A percentile compares a stretch with the other conserved stretches of the same genome.
Evolutionary conservation across 2,329 filamentous ascomycete genomes (phyloP).

Genomic region (Berkeleyomyces rouxiae): DNA sequence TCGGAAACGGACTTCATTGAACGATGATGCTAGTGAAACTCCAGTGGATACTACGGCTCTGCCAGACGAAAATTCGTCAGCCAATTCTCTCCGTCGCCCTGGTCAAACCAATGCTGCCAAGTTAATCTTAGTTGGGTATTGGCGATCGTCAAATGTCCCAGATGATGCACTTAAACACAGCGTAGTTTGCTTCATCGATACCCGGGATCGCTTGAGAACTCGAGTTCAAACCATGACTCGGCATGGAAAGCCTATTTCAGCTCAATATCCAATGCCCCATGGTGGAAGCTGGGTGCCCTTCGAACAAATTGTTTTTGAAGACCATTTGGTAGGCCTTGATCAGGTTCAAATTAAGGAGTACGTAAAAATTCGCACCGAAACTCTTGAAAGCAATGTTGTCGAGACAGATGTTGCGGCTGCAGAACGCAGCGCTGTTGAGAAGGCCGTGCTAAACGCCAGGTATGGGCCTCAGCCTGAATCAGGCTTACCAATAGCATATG

Average conservation of each 20-base stretch:
- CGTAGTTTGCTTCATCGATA: constrained; percentile 46
- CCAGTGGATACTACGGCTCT: background rate
- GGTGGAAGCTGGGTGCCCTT: constrained; percentile 50
- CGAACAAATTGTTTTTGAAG: constrained; percentile 40
- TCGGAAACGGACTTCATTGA: constrained; percentile 10
- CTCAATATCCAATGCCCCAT: constrained; percentile 34
- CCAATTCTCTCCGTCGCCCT: constrained; percentile 8
- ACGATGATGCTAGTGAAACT: background rate
- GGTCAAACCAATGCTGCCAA: constrained; percentile 21
- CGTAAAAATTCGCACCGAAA: constrained; percentile 35
- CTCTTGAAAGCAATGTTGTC: constrained; percentile 19
- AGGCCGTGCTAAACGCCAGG: constrained; percentile 30
- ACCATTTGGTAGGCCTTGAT: constrained; percentile 37
- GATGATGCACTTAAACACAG: constrained; percentile 35
- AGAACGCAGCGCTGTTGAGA: constrained; percentile 28
- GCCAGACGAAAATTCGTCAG: constrained; percentile 1
- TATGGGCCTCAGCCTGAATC: constrained; percentile 28
- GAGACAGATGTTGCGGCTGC: constrained; percentile 24
- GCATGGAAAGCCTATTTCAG: constrained; percentile 29
- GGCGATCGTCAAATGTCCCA: constrained; percentile 40
- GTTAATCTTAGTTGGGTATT: constrained; percentile 38
- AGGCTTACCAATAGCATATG: constrained; percentile 34
- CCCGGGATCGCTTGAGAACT: constrained; percentile 17
- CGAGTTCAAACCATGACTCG: constrained; percentile 23
- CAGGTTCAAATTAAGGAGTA: constrained; percentile 46